Conservation (phyloP, 2,329 filamentous ascomycete genomes). For the Teratosphaeria nubilosa region DNA sequence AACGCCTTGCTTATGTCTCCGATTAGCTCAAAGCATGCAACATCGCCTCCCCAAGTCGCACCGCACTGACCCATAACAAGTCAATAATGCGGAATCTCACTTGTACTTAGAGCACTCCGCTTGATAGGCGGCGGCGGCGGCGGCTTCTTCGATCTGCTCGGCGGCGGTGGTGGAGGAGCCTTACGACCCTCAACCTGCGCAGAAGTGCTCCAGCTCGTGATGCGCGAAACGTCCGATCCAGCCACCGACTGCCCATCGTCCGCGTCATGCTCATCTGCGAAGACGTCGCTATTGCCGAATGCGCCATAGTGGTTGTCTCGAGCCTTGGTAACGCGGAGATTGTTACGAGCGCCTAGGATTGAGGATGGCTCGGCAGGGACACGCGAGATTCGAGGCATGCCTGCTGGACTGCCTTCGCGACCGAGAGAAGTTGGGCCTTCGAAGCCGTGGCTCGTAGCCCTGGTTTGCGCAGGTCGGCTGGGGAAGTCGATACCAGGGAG, state of each 20-base stretch:
- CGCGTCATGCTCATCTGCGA: constrained; percentile 42
- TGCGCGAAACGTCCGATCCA: constrained; percentile 20
- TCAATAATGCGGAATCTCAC: constrained; percentile 24
- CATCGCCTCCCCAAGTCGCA: background rate
- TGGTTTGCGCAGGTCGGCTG: constrained; percentile 30
- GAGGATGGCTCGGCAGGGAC: constrained; percentile 46
- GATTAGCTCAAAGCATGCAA: background rate
- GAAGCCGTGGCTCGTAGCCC: background rate
- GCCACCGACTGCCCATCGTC: constrained; percentile 39
- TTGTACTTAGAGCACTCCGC: constrained; percentile 40
- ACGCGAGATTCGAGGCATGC: constrained; percentile 38
- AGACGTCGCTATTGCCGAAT: constrained; percentile 34
- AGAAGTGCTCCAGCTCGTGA: constrained; percentile 11
- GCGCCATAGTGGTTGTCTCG: constrained; percentile 12
- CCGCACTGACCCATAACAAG: background rate
- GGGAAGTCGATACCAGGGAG: constrained; percentile 34
- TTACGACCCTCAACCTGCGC: constrained; percentile 37
- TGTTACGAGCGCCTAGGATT: constrained; percentile 38
- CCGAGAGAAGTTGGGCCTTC: background rate
- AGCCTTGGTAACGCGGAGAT: constrained; percentile 31
- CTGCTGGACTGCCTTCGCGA: constrained; percentile 41
- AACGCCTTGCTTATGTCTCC: background rate
- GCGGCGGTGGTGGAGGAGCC: constrained; percentile 52
- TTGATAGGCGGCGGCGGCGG: constrained; percentile 56
- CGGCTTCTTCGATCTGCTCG: constrained; percentile 52